Conservation (phyloP, 495 filamentous ascomycete species). For the Sporormia fimetaria region DNA sequence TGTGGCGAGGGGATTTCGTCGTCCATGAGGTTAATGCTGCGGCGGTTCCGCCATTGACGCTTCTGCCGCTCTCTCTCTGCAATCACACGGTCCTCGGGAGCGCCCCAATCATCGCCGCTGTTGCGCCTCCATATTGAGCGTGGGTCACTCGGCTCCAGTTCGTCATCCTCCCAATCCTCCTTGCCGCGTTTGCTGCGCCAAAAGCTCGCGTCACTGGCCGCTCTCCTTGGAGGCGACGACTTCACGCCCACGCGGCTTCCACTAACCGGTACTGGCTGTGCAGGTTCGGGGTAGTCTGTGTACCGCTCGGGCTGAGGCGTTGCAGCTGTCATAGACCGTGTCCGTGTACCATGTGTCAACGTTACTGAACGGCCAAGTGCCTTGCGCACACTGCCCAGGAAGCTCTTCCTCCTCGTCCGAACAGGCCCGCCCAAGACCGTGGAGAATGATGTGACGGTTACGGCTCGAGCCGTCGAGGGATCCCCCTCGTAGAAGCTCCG, state of each 20-base stretch:
- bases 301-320: conserved; percentile 8
- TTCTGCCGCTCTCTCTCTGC: conserved; percentile 13
- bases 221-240: conserved; percentile 36
- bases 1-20: conserved; percentile 7
- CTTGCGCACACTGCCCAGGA: conserved; percentile 47
- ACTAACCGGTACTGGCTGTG: too few relatives aligned
- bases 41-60: conserved; percentile 11
- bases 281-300: conserved; percentile 7
- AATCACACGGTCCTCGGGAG: conserved; percentile 20
- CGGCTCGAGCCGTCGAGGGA: conserved; percentile 3
- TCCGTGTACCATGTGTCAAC: conserved; percentile 6
- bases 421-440: not conserved
- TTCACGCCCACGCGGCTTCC: too few relatives aligned
- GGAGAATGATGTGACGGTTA: conserved; percentile 16
- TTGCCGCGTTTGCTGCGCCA: conserved; percentile 47
- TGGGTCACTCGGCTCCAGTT: conserved; percentile 13
- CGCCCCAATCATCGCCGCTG: conserved; percentile 26
- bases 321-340: conserved; percentile 12
- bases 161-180: conserved; percentile 28
- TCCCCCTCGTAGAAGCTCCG: conserved; percentile 6
- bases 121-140: conserved; percentile 18
- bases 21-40: conserved; percentile 21
- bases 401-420: conserved; percentile 33
- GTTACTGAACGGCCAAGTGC: conserved; percentile 35
- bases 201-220: conserved; percentile 49